Evolutionary conservation across 768 basidiomycete species (phyloP).

Genomic region (Hygrocybe coccinea): DNA sequence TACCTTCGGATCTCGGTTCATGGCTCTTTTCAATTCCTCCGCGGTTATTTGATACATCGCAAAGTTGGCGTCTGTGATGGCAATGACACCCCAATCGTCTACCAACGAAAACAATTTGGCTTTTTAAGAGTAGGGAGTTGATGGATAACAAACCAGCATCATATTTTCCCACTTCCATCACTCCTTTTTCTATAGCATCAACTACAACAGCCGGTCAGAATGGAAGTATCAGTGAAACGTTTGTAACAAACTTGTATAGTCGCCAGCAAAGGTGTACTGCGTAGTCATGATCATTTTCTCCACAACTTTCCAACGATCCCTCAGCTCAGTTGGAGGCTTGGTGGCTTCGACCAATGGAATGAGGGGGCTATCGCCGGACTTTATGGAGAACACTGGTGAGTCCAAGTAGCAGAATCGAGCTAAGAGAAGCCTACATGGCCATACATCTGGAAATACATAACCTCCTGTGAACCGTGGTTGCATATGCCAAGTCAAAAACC

Average conservation of each 20-base stretch:
- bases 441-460: slow-evolving; percentile 42
- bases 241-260: slow-evolving; percentile 49
- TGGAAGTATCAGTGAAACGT: background rate
- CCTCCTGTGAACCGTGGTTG: background rate
- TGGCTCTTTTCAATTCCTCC: slow-evolving; percentile 51
- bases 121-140: background rate
- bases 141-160: slow-evolving; percentile 46
- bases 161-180: slow-evolving; percentile 54
- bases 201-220: slow-evolving; percentile 33
- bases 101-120: background rate
- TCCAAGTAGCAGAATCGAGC: background rate
- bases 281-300: slow-evolving; percentile 68
- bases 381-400: background rate
- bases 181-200: slow-evolving; percentile 60
- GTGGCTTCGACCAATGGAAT: slow-evolving; percentile 48
- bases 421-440: slow-evolving; percentile 49
- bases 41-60: slow-evolving; percentile 56
- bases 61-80: slow-evolving; percentile 68
- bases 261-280: slow-evolving; percentile 66
- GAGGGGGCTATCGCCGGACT: slow-evolving; percentile 63
- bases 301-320: slow-evolving; percentile 59
- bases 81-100: slow-evolving; percentile 72
- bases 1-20: slow-evolving; percentile 59
- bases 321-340: slow-evolving; percentile 47
- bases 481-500: background rate